Evolutionary conservation across 2,329 filamentous ascomycete species (phyloP).

Genomic region (Diatrype stigma): DNA sequence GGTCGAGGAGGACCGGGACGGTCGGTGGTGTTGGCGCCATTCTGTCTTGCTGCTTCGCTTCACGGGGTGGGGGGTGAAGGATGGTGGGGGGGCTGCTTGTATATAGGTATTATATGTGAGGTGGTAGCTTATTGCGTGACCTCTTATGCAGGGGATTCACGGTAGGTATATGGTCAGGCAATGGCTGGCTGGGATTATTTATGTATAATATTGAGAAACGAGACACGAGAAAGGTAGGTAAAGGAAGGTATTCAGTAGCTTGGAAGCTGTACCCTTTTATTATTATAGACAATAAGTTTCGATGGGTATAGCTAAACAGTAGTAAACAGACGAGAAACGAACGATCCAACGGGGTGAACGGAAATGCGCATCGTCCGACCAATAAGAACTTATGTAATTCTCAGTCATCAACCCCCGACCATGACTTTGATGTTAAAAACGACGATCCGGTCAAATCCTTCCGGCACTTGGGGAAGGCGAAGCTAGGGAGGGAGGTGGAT

Average conservation of each 20-base stretch:
- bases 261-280: neutral
- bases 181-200: no score
- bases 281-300: neutral
- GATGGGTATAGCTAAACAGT: neutral
- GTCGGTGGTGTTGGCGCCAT: conserved; percentile 6
- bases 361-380: neutral
- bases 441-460: neutral
- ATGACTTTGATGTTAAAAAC: no score
- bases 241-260: no score
- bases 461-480: neutral
- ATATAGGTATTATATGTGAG: no score
- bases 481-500: no score
- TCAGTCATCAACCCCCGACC: conserved; percentile 19
- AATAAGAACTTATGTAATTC: conserved; percentile 21
- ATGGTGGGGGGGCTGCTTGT: no score
- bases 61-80: no score
- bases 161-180: no score
- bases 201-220: no score
- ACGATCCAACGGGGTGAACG: neutral
- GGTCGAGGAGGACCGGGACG: conserved; percentile 56
- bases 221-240: no score
- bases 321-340: neutral
- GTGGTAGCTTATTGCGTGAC: no score
- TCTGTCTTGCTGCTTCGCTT: neutral
- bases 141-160: no score